Percentiles rank a stretch among this genome's conserved stretches.
These are phyloP conservation scores for Globisporangium rhizosaccharum DNA, from an alignment of 352 stramenopile genomes.

Conservation along the genomic window DNA sequence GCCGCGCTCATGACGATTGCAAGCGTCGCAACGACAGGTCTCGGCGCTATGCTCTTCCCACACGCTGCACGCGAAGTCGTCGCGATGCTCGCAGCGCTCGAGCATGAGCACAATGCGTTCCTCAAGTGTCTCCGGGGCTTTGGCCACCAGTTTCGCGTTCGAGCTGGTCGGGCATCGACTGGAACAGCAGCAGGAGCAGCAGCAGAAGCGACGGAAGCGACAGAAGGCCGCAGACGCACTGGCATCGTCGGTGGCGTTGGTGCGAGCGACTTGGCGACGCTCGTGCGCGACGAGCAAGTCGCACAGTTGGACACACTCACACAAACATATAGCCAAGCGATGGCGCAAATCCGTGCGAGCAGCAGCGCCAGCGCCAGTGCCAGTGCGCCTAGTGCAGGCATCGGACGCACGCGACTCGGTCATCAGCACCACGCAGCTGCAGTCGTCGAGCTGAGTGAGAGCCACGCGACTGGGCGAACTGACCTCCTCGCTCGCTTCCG, in stretches of 20 bases:
- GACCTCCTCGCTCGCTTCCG: slow-evolving; percentile 5
- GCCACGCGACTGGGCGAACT: slow-evolving; percentile 7
- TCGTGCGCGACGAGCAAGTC: slow-evolving; percentile 10
- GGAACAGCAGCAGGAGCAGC: neutral
- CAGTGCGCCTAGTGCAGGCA: neutral
- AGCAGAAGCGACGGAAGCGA: neutral
- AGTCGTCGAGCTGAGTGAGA: slow-evolving; percentile 1
- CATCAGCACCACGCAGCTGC: neutral
- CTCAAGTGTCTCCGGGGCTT: slow-evolving; percentile 53
- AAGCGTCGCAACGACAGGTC: slow-evolving; percentile 18
- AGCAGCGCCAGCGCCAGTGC: neutral
- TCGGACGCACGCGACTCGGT: neutral
- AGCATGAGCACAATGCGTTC: slow-evolving; percentile 54
- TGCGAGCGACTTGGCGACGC: neutral
- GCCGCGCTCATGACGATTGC: slow-evolving; percentile 33
- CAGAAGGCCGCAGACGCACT: neutral
- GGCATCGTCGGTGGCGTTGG: too few species aligned
- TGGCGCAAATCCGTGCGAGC: slow-evolving; percentile 1
- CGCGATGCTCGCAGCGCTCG: slow-evolving; percentile 42
- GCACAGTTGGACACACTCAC: slow-evolving; percentile 2
- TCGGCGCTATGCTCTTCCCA: slow-evolving; percentile 18
- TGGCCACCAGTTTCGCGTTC: slow-evolving; percentile 11
- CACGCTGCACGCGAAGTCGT: slow-evolving; percentile 29
- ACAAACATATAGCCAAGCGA: slow-evolving; percentile 3
- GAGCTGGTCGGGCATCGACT: neutral